Base-by-base conservation (phyloP, 345 rosid species). In the Populus euphratica region DNA sequence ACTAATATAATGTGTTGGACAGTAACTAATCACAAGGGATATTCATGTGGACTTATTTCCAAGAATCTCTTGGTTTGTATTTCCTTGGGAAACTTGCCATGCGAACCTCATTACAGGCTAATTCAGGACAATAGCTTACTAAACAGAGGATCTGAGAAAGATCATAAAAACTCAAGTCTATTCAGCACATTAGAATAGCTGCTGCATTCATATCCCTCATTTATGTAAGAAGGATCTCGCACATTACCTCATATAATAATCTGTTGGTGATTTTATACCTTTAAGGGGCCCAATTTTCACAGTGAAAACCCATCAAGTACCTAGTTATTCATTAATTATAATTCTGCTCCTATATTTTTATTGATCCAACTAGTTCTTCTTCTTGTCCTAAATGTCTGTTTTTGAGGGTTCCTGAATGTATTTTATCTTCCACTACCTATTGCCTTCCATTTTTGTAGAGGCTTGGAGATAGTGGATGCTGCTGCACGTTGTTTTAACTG, bases 401-500 rank as follows among this genome's bases (percentile, higher is more conserved):
- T 25, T 71, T 64, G 44, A 61, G 35, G 64, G 41, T 20, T 11
- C 43, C n/a, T 49, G 23, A 10, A 67, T 21, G n/a, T 68, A 41
- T 52, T 31, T 73, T 59, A 59, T 59, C 63, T n/a, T 59, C 25
- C 11, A n/a, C 25, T 10, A 23, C 73, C 56, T 47, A 72, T 80
- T 75, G 31, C 78, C 35, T 75, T 81, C n/a, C 49, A 66, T 77
- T 72, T 84, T 7, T 82, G 70, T 84, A 96, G 99, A 72, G 94
- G 94, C 31, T 78, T 84, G 85, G 90, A 85, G 92, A 90, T 93
- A 79, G n/a, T 86, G 44, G 93, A 77, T 39, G 93, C 88, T 76
- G 91, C 97, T 80, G 77, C 90, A 65, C 97, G 98, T 17, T 94
- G 99, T 86, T 96, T 94, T 87, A 96, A 96, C 71, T 96, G 99